These are phyloP conservation scores for Cryphonectria parasitica DNA, from an alignment of 2,329 filamentous ascomycete genomes.

Conservation along the genomic window DNA sequence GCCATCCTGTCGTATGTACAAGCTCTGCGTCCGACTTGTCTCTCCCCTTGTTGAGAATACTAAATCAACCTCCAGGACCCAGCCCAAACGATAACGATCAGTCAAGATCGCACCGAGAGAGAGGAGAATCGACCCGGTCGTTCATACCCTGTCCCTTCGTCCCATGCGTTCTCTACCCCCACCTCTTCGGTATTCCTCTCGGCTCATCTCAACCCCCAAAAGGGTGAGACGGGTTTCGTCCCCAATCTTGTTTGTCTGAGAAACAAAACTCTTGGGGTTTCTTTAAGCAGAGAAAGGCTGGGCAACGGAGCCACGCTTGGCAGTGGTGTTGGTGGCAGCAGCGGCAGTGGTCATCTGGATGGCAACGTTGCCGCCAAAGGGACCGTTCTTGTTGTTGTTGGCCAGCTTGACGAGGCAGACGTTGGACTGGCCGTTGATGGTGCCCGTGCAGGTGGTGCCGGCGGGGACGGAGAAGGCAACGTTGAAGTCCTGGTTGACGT, in stretches of 20 bases:
- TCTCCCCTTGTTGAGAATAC: not conserved
- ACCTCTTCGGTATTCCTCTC: no score
- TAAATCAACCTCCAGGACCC: conserved; percentile 1
- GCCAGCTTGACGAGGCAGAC: conserved; percentile 50
- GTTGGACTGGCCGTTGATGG: conserved; percentile 38
- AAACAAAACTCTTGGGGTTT: no score
- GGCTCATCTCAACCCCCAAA: not conserved
- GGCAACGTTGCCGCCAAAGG: conserved; percentile 47
- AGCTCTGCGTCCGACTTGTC: not conserved
- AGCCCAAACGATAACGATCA: conserved; percentile 1
- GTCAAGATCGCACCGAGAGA: conserved; percentile 6
- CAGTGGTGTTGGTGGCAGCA: conserved; percentile 21
- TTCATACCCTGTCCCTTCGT: conserved; percentile 25
- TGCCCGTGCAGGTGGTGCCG: conserved; percentile 44
- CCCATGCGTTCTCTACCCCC: not conserved
- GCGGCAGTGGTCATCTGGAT: conserved; percentile 42
- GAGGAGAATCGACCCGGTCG: conserved; percentile 28
- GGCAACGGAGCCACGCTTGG: conserved; percentile 6
- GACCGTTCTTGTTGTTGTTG: conserved; percentile 45
- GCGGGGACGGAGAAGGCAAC: conserved; percentile 37
- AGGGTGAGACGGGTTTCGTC: no score
- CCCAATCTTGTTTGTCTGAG: not conserved
- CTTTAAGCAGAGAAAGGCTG: conserved; percentile 15
- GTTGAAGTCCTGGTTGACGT: conserved; percentile 33
- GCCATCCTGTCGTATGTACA: conserved; percentile 11